Percentiles rank a stretch among this genome's conserved stretches.
Evolutionary conservation across 345 rosid species (phyloP).

Genomic region (Pistacia integerrima): DNA sequence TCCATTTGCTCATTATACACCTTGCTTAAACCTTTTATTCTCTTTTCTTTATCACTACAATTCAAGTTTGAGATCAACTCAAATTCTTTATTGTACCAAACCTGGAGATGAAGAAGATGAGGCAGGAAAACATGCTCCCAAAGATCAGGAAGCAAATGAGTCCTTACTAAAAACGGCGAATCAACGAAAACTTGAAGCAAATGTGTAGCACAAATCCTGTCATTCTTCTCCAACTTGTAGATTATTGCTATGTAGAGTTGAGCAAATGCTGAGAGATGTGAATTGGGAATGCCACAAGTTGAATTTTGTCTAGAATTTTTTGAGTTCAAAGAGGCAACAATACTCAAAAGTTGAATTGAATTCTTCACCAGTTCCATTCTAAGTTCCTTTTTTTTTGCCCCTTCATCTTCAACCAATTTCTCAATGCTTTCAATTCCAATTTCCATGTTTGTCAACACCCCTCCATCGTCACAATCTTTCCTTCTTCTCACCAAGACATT

Average conservation of each 20-base stretch:
- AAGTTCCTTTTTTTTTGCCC: slow-evolving; percentile 22
- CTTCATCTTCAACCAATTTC: slow-evolving; percentile 32
- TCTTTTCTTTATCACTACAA: slow-evolving; percentile 31
- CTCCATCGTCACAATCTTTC: slow-evolving; percentile 31
- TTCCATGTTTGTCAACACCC: slow-evolving; percentile 36
- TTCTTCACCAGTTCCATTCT: slow-evolving; percentile 31
- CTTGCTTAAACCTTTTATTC: slow-evolving; percentile 38
- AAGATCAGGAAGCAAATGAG: slow-evolving; percentile 64
- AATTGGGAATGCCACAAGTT: slow-evolving; percentile 52
- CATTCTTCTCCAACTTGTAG: slow-evolving; percentile 62
- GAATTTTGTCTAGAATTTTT: slow-evolving; percentile 32
- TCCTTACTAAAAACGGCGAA: slow-evolving; percentile 54
- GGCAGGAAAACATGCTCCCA: slow-evolving; percentile 76
- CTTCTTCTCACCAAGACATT: slow-evolving; percentile 36
- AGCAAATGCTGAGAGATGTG: slow-evolving; percentile 59
- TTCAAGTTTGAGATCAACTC: slow-evolving; percentile 34
- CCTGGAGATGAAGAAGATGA: slow-evolving; percentile 66
- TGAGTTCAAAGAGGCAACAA: slow-evolving; percentile 50
- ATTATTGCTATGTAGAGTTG: slow-evolving; percentile 56
- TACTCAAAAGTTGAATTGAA: slow-evolving; percentile 39
- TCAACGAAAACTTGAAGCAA: slow-evolving; percentile 61
- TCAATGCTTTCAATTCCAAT: slow-evolving; percentile 45
- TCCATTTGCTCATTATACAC: slow-evolving; percentile 51
- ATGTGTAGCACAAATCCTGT: slow-evolving; percentile 47
- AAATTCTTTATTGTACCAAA: slow-evolving; percentile 58